Conservation (phyloP, 495 filamentous ascomycete genomes). For the Xylaria curta region DNA sequence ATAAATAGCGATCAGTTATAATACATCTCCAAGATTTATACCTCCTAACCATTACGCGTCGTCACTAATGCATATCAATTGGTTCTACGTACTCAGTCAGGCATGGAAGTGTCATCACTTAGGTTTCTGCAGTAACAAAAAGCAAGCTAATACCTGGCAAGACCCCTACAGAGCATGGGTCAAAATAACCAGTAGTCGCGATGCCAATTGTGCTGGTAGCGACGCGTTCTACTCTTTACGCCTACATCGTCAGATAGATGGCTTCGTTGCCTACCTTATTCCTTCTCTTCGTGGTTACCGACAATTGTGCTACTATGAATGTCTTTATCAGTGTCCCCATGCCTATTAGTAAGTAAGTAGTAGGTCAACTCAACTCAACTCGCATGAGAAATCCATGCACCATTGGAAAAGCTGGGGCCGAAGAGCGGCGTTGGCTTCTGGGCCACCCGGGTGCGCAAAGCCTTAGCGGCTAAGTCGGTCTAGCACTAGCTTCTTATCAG, state of each 20-base stretch:
- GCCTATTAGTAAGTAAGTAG: background rate
- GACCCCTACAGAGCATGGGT: background rate
- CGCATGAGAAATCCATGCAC: background rate
- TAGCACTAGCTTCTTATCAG: conserved; percentile 35
- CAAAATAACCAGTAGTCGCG: background rate
- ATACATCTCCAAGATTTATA: background rate
- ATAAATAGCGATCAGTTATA: background rate
- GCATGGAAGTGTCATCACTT: background rate
- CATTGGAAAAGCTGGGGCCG: background rate
- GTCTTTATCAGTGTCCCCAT: background rate
- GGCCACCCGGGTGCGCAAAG: background rate
- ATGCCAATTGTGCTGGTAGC: background rate
- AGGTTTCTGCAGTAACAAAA: background rate
- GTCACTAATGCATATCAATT: background rate
- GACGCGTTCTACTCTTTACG: too few relatives aligned
- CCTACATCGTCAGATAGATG: too few relatives aligned
- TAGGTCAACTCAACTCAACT: background rate
- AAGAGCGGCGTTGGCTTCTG: conserved; percentile 6
- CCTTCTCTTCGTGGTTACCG: background rate
- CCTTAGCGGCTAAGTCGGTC: conserved; percentile 7
- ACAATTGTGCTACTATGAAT: background rate
- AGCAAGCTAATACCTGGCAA: background rate
- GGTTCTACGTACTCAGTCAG: background rate
- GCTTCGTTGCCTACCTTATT: background rate
- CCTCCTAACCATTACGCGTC: background rate